Evolutionary conservation across 495 filamentous ascomycete genomes (phyloP), one percentile per base, ranked within the genome.

Genomic region (Penicillium angulare): DNA sequence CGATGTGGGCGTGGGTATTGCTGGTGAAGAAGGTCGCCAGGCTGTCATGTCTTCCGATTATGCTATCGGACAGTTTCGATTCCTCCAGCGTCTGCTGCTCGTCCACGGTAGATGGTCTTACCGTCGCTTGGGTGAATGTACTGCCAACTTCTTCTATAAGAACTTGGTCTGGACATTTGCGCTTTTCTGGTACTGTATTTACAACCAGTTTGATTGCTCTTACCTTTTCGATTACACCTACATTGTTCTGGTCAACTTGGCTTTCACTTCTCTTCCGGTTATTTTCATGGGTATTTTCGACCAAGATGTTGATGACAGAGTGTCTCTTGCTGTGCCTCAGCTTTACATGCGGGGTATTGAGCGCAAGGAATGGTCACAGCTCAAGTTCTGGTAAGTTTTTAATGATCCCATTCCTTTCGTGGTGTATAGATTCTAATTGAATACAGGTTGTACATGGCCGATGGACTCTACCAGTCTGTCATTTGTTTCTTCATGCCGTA

Each of bases 81-180:
- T 91, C 72, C 76, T 99, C 32, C 86, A 92, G 59, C 82, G 95
- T 47, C 80, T 99, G 39, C 82, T 97, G 44, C 82, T 99, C 38
- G 92, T 99, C 24, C 95, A 99, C 66, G 95, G 95, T 32, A 82
- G 95, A 52, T 99, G 93, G 89, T 95, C 89, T 29, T 99, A 99
- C 69, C 79, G 92, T 24, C 85, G 95, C 55, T 73, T 97, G 65
- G 91, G 84, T 42, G 95, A 99, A 78, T 87, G 88, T 22, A 96
- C 92, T 56, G 89, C 91, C 61, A 99, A 99, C 65, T 99, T 99
- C 80, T 99, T 99, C 77, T 99, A 99, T 81, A 99, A 99, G 88
- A 97, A 97, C 73, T 86, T 99, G 72, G 86, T 97, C 42, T 99
- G 95, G 95, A 96, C 91, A 13, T 90, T 97, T 60, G 83, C 90